Evolutionary conservation across 495 filamentous ascomycete genomes (phyloP).

Genomic region (Lasiosphaeria ovina): DNA sequence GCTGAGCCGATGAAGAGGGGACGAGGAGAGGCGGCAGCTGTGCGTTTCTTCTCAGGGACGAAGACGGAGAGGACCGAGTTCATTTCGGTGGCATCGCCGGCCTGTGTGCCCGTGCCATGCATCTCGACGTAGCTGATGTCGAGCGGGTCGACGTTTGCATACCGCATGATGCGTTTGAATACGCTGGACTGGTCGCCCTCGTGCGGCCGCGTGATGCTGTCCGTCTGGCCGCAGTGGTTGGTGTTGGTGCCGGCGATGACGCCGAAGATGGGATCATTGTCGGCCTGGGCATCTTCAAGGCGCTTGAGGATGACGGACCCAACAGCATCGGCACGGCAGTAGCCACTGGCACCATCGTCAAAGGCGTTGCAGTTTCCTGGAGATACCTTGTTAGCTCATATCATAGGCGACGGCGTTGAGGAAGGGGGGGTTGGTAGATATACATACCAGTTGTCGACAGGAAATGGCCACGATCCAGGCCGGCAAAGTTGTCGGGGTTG

Average conservation of each 20-base stretch:
- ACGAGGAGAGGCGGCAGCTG: constrained; percentile 51
- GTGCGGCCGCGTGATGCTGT: constrained; percentile 65
- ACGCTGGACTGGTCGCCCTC: constrained; percentile 59
- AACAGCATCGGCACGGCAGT: constrained; percentile 37
- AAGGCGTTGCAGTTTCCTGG: constrained; percentile 26
- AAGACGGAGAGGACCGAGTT: constrained; percentile 65
- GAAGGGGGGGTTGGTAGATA: not conserved
- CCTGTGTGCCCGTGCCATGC: constrained; percentile 74
- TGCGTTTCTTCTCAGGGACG: constrained; percentile 32
- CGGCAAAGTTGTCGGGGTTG: constrained; percentile 70
- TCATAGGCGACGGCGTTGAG: not conserved
- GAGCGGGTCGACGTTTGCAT: constrained; percentile 56
- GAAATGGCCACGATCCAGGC: constrained; percentile 43
- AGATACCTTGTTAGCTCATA: not conserved
- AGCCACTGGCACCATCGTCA: constrained; percentile 50
- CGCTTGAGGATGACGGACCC: constrained; percentile 47
- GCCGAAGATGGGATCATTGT: constrained; percentile 52
- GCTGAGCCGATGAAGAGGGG: constrained; percentile 68
- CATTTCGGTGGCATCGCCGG: constrained; percentile 67
- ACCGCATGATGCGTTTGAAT: constrained; percentile 55
- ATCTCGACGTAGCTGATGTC: constrained; percentile 69
- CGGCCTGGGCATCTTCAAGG: constrained; percentile 46
- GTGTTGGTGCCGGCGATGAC: constrained; percentile 50
- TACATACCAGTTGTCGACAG: constrained; percentile 24
- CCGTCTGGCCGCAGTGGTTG: constrained; percentile 57